Percentiles rank a stretch among this genome's conserved stretches.
Evolutionary conservation across 164 flowering plant genomes (phyloP).

Genomic region (Santalum album): DNA sequence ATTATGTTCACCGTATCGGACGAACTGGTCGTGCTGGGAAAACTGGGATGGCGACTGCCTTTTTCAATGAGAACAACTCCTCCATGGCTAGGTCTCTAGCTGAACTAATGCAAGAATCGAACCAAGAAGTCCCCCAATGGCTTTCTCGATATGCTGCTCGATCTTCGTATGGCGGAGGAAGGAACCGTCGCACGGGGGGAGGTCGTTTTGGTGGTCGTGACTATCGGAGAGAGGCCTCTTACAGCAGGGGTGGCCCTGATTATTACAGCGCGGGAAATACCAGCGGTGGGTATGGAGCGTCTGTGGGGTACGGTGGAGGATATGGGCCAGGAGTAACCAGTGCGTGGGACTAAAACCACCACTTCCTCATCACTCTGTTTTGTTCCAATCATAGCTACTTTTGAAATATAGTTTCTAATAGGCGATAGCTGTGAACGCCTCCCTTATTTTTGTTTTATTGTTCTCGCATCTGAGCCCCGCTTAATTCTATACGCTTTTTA

Average conservation of each 20-base stretch:
- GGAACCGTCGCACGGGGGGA: constrained; percentile 45
- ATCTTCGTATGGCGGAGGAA: constrained; percentile 27
- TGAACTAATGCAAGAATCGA: constrained; percentile 55
- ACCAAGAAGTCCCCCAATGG: constrained; percentile 61
- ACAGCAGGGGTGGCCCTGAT: constrained; percentile 31
- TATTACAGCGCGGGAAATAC: constrained; percentile 32
- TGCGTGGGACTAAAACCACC: constrained; percentile 46
- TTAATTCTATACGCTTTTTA: neutral
- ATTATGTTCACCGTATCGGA: constrained; percentile 60
- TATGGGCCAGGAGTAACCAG: constrained; percentile 35
- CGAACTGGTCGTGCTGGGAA: constrained; percentile 69
- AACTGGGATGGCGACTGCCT: constrained; percentile 53
- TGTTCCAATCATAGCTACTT: constrained; percentile 2
- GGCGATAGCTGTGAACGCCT: constrained; percentile 8
- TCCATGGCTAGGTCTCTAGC: constrained; percentile 46
- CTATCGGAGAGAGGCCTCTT: constrained; percentile 41
- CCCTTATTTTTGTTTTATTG: neutral
- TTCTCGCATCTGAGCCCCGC: neutral
- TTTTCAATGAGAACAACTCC: constrained; percentile 42
- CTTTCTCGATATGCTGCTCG: constrained; percentile 40
- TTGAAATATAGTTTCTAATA: constrained; percentile 18
- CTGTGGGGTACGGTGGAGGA: constrained; percentile 27
- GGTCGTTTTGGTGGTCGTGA: constrained; percentile 74
- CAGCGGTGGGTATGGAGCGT: constrained; percentile 24
- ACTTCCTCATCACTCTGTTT: neutral